A percentile compares a stretch with the other conserved stretches of the same genome.
Conservation (phyloP, 2,329 filamentous ascomycete genomes). For the Rutstroemia sp. region DNA sequence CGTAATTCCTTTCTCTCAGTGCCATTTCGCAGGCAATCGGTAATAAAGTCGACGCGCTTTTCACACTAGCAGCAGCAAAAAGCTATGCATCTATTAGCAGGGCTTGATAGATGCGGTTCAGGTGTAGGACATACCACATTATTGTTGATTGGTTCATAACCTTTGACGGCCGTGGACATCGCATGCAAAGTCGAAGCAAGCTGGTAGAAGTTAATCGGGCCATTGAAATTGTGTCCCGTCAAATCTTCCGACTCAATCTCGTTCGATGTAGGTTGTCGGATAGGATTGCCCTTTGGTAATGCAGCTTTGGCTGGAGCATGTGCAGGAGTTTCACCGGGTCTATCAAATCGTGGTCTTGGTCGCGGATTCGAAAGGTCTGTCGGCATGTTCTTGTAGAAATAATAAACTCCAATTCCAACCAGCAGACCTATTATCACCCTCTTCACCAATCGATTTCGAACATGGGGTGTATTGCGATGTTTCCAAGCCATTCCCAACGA, state of each 20-base stretch:
- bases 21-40: constrained; percentile 88
- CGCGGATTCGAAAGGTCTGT: constrained; percentile 34
- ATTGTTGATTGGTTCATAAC: constrained; percentile 45
- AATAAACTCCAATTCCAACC: constrained; percentile 46
- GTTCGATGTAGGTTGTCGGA: constrained; percentile 1
- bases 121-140: constrained; percentile 53
- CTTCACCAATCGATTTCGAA: constrained; percentile 41
- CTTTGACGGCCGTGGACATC: constrained; percentile 43
- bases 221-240: constrained; percentile 51
- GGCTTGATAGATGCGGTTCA: not conserved
- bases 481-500: constrained; percentile 28
- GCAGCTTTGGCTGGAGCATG: not conserved
- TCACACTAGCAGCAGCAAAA: constrained; percentile 69
- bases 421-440: constrained; percentile 42
- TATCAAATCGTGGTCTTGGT: constrained; percentile 32
- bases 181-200: constrained; percentile 57
- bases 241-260: constrained; percentile 19
- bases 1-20: constrained; percentile 56
- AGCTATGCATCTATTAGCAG: constrained; percentile 33
- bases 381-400: constrained; percentile 59
- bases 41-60: constrained; percentile 64
- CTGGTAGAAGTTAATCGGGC: constrained; percentile 59
- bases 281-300: not conserved
- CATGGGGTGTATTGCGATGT: constrained; percentile 33
- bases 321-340: not conserved